Base-by-base conservation (phyloP, 345 rosid species). In the Viola odorata region DNA sequence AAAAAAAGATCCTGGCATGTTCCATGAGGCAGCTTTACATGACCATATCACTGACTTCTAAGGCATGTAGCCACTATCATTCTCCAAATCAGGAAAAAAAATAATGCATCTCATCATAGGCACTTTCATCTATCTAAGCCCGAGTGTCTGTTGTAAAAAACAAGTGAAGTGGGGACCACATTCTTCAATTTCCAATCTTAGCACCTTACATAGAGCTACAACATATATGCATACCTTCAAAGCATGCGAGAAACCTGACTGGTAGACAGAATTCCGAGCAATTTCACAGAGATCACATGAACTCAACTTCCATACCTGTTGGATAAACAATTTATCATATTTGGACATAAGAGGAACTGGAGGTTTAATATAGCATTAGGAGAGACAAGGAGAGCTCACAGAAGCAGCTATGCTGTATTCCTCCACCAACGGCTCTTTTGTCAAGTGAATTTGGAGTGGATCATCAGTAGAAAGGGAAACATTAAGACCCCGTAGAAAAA, bases 391-490 rank as follows among this genome's bases (percentile, higher is more conserved):
- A 50, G 65, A 45, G 61, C 89, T 80, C 62, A 95, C 99, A 6
- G 99, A 95, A 64, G 99, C 99, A 78, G 99, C 98, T 62, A 94
- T 90, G 83, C 97, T 94, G 61, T 88, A 94, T 73, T 94, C 99
- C 75, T 94, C 99, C 62, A 94, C 99, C 55, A 94, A 75, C 36
- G 97, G 97, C 60, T 94, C 99, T 82, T 94, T 94, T 12, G 99
- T 94, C 48, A 94, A 75, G 72, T 94, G 99, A 75, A 94, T 94
- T 72, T 94, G 97, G 56, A 94, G 99, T 0, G 97, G 99, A 76
- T 94, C 99, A 65, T 94, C 97, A 0, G 99, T 95, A 23, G 99
- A 95, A 49, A 91, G 94, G 47, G 99, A 95, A 45, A 95, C 92
- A 79, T 95, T 95, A 60, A 95, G 91, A 40, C 99, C 99, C 23